Conservation (phyloP, 306 rosid genomes). For the Cicer chorassanicum region DNA sequence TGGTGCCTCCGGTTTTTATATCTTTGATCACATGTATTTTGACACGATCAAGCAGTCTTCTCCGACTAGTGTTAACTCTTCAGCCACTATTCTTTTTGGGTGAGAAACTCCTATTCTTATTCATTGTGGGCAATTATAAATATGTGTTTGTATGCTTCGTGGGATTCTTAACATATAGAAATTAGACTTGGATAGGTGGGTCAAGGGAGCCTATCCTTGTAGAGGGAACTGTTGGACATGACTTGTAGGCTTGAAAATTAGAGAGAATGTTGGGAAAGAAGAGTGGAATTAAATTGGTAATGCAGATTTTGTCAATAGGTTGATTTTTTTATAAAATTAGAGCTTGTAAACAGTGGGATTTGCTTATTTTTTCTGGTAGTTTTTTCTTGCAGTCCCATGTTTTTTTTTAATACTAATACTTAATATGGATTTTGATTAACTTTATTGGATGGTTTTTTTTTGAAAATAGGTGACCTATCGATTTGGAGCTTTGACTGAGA, state of each 20-base stretch:
- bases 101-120: conserved; percentile 52
- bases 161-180: background rate
- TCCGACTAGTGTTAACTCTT: conserved; percentile 54
- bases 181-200: conserved; percentile 34
- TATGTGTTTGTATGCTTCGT: background rate
- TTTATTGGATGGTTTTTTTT: conserved; percentile 40
- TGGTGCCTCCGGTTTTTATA: conserved; percentile 80
- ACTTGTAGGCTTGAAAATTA: too few species aligned
- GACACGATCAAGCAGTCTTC: conserved; percentile 77
- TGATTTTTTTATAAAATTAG: too few species aligned
- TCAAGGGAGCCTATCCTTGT: background rate
- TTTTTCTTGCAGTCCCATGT: too few species aligned
- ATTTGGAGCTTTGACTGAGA: conserved; percentile 76
- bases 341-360: too few species aligned
- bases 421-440: background rate
- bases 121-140: background rate
- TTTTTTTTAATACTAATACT: too few species aligned
- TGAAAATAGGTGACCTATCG: conserved; percentile 78
- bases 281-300: too few species aligned
- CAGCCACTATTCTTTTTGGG: conserved; percentile 84
- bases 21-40: conserved; percentile 71
- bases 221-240: background rate
- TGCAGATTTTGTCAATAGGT: background rate
- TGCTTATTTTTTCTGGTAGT: too few species aligned
- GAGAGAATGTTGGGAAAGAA: too few species aligned